A percentile compares a stretch with the other conserved stretches of the same genome.
Evolutionary conservation across 2,329 filamentous ascomycete species (phyloP).

Genomic region (Sporothrix mexicana): DNA sequence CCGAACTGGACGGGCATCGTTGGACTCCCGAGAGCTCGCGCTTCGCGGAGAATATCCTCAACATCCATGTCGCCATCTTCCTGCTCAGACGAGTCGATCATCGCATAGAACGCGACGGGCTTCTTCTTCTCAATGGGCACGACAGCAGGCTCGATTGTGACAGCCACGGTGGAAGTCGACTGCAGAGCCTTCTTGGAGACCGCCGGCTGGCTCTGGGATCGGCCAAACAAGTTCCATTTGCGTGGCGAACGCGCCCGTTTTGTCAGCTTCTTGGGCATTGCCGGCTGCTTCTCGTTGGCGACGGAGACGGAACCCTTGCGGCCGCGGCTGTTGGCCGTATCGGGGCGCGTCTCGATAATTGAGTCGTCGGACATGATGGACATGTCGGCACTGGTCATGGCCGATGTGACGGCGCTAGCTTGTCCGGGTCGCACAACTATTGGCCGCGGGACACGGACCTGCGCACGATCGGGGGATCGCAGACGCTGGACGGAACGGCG

Average conservation of each 20-base stretch:
- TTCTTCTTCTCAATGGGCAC: constrained; percentile 59
- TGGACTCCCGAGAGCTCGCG: constrained; percentile 46
- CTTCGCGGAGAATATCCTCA: constrained; percentile 58
- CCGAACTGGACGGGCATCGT: not conserved
- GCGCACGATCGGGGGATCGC: constrained; percentile 50
- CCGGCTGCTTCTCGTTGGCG: not conserved
- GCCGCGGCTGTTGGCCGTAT: constrained; percentile 43
- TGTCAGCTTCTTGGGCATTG: constrained; percentile 58
- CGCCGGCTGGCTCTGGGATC: constrained; percentile 55
- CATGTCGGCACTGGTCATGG: constrained; percentile 63
- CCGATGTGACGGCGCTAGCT: constrained; percentile 50
- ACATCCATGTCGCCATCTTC: constrained; percentile 50
- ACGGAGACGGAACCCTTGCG: constrained; percentile 31
- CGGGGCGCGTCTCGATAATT: constrained; percentile 49
- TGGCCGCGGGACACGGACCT: constrained; percentile 58
- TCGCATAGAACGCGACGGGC: constrained; percentile 64
- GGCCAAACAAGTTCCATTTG: constrained; percentile 69
- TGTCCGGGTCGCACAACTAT: constrained; percentile 51
- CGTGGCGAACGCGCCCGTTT: constrained; percentile 62
- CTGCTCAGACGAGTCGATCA: constrained; percentile 65
- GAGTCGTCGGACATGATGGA: constrained; percentile 65
- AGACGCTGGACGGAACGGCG: constrained; percentile 62
- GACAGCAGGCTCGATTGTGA: constrained; percentile 55
- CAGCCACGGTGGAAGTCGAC: constrained; percentile 49
- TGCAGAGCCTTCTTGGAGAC: constrained; percentile 49